A percentile compares a stretch with the other conserved stretches of the same genome.
phyloP scores from a whole-genome alignment of 805 yeast genomes.

The Spathaspora passalidarum region DNA sequence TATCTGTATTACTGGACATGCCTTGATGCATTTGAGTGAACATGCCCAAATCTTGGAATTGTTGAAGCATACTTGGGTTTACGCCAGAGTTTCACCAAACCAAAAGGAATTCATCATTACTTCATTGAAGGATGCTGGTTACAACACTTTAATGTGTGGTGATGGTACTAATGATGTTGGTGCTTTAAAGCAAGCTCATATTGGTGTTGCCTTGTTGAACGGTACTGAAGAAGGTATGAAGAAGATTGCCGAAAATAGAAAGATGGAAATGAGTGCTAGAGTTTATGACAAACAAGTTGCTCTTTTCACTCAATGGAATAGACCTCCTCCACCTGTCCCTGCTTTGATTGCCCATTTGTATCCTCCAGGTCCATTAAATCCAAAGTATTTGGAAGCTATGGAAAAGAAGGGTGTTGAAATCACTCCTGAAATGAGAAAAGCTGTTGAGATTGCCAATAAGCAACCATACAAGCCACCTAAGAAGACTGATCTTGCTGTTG shows the following conservation, averaged over 20 bases:
- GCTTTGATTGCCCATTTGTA: slow-evolving; percentile 85
- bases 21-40: slow-evolving; percentile 61
- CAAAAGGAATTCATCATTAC: slow-evolving; percentile 91
- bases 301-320: slow-evolving; percentile 76
- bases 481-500: slow-evolving; percentile 28
- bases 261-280: slow-evolving; percentile 56
- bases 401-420: slow-evolving; percentile 80
- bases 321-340: slow-evolving; percentile 83
- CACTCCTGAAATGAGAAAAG: slow-evolving; percentile 66
- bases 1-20: slow-evolving; percentile 91
- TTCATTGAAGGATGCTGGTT: slow-evolving; percentile 81
- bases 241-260: slow-evolving; percentile 79
- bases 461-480: slow-evolving; percentile 2
- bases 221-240: slow-evolving; percentile 95
- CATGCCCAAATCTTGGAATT: slow-evolving; percentile 70
- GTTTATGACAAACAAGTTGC: slow-evolving; percentile 84
- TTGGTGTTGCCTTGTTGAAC: slow-evolving; percentile 95
- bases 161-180: slow-evolving; percentile 99
- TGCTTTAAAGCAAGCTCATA: slow-evolving; percentile 96
- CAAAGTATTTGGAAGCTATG: slow-evolving; percentile 80
- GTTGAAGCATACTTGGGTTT: slow-evolving; percentile 91
- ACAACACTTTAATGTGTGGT: slow-evolving; percentile 97
- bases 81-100: slow-evolving; percentile 94
- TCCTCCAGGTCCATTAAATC: slow-evolving; percentile 94
- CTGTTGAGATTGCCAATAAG: slow-evolving; percentile 52